A percentile compares a stretch with the other conserved stretches of the same genome.
These are phyloP conservation scores for Penicillium sp. DNA, from an alignment of 2,329 filamentous ascomycete species.

Conservation along the genomic window DNA sequence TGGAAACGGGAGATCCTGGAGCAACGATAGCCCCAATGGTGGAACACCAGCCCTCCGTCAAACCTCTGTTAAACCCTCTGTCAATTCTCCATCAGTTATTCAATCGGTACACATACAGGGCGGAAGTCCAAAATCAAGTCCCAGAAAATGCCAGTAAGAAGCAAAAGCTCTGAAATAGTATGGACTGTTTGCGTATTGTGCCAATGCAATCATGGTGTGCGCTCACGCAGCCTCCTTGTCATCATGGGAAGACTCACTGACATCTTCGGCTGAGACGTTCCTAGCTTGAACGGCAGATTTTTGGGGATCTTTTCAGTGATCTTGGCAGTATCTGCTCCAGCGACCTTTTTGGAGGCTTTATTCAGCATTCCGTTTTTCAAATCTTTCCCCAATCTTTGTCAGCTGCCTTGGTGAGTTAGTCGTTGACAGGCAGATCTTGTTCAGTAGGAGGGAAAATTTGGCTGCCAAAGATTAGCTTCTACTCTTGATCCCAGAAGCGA, in stretches of 20 bases:
- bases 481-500: not conserved
- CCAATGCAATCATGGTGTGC: not conserved
- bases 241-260: no score
- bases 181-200: not conserved
- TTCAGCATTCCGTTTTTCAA: no score
- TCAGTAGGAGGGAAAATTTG: conserved; percentile 49
- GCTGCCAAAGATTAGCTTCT: conserved; percentile 29
- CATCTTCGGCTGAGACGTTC: no score
- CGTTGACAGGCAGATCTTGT: conserved; percentile 23
- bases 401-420: not conserved
- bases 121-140: not conserved
- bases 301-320: not conserved
- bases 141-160: no score
- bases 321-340: not conserved
- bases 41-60: not conserved
- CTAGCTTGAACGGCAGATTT: not conserved
- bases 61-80: no score
- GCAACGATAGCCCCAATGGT: not conserved
- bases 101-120: not conserved
- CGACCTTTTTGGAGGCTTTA: no score
- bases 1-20: not conserved
- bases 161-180: not conserved
- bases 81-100: not conserved
- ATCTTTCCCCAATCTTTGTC: no score
- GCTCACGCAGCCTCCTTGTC: no score